Percentiles rank a stretch among this genome's conserved stretches.
These are phyloP conservation scores for Aspergillus biplanus DNA, from an alignment of 495 filamentous ascomycete genomes.

Conservation along the genomic window DNA sequence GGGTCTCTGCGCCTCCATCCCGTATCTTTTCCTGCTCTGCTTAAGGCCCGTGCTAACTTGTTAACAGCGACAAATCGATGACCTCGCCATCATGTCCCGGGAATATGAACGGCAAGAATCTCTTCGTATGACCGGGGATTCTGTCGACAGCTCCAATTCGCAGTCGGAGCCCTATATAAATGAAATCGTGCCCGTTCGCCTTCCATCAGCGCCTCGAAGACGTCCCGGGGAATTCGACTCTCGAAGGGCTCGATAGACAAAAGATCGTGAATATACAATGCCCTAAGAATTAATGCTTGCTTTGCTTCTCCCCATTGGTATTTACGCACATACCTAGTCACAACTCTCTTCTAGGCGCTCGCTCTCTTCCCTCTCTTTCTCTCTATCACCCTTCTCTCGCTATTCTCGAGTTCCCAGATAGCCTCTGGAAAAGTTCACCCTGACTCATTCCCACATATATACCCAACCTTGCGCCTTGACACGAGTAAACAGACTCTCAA, in stretches of 20 bases:
- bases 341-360: neutral
- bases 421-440: neutral
- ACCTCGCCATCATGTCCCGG: slow-evolving; percentile 52
- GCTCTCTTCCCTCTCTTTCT: neutral
- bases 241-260: slow-evolving; percentile 34
- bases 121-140: slow-evolving; percentile 47
- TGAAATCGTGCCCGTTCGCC: slow-evolving; percentile 49
- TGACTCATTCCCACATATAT: neutral
- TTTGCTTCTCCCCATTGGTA: neutral
- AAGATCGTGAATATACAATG: neutral
- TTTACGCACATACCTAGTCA: no score
- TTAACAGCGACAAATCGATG: slow-evolving; percentile 56
- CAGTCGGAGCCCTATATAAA: slow-evolving; percentile 54
- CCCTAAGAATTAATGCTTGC: neutral
- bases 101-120: slow-evolving; percentile 58
- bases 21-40: neutral
- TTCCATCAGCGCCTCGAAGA: slow-evolving; percentile 34
- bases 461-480: neutral
- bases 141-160: slow-evolving; percentile 24
- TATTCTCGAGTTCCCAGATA: neutral
- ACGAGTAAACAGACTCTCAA: neutral
- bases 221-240: slow-evolving; percentile 33
- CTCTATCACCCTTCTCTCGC: neutral
- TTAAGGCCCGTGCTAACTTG: neutral
- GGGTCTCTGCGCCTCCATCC: slow-evolving; percentile 40